Percentiles rank a stretch among this genome's conserved stretches.
phyloP scores from a whole-genome alignment of 257 asterid genomes.

The Asclepias syriaca region DNA sequence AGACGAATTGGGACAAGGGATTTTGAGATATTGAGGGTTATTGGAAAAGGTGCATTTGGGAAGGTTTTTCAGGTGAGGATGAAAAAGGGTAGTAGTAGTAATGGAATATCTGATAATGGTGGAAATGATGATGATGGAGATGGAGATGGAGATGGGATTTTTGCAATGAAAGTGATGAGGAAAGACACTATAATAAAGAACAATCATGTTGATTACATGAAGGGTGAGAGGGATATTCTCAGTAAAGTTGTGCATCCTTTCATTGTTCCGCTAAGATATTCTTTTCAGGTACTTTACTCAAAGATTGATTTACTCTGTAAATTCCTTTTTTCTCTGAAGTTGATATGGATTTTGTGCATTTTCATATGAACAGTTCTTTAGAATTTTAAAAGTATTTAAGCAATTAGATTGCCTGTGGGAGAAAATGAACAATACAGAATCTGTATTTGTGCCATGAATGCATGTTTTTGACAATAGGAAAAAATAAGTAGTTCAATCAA shows the following conservation, averaged over 20 bases:
- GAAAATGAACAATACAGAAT: background rate
- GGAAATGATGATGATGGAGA: conserved; percentile 35
- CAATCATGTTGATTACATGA: conserved; percentile 90
- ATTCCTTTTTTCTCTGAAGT: background rate
- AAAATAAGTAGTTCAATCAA: background rate
- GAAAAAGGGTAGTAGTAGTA: conserved; percentile 31
- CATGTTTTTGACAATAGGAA: background rate
- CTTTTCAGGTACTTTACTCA: conserved; percentile 58
- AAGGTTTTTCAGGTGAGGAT: conserved; percentile 91
- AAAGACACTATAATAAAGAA: conserved; percentile 84
- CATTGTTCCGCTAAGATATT: conserved; percentile 74
- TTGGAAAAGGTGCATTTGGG: conserved; percentile 93
- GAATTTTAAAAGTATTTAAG: background rate
- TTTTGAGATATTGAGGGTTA: conserved; percentile 79
- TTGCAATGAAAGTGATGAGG: conserved; percentile 90
- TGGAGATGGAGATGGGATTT: conserved; percentile 81
- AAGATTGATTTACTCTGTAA: background rate
- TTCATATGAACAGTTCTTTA: background rate
- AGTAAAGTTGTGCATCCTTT: conserved; percentile 90
- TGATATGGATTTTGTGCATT: background rate
- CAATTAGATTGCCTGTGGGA: background rate
- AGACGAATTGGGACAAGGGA: conserved; percentile 62
- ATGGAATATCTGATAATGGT: conserved; percentile 7
- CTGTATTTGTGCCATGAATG: background rate
- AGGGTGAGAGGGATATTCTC: conserved; percentile 89